A percentile compares a stretch with the other conserved stretches of the same genome.
Conservation (phyloP, 2,329 filamentous ascomycete genomes). For the Zopfia rhizophila region DNA sequence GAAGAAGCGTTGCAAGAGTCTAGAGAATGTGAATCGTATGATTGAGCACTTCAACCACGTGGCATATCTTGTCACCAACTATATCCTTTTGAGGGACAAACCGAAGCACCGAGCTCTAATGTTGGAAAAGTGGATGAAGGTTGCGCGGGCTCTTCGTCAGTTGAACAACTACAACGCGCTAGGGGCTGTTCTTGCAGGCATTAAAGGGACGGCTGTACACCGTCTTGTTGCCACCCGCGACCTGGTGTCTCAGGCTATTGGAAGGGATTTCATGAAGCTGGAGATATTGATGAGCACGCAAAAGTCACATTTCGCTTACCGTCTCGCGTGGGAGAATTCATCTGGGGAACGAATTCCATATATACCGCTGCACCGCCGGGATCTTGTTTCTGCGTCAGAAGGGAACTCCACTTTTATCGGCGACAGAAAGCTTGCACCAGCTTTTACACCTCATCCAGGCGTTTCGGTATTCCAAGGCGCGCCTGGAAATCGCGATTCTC, state of each 20-base stretch:
- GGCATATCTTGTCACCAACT: constrained; percentile 65
- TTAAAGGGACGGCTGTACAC: constrained; percentile 88
- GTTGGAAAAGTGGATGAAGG: constrained; percentile 94
- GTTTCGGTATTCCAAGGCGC: constrained; percentile 45
- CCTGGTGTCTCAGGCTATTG: constrained; percentile 74
- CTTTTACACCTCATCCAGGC: constrained; percentile 46
- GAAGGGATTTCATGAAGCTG: constrained; percentile 87
- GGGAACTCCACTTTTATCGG: constrained; percentile 91
- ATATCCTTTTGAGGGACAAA: constrained; percentile 85
- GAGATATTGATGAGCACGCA: constrained; percentile 93
- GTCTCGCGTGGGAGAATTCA: constrained; percentile 97
- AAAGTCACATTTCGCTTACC: constrained; percentile 93
- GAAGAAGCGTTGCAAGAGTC: constrained; percentile 78
- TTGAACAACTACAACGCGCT: constrained; percentile 98
- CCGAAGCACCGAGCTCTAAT: constrained; percentile 92
- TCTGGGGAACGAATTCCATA: constrained; percentile 91
- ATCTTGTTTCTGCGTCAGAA: constrained; percentile 91
- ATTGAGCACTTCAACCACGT: constrained; percentile 79
- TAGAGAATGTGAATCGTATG: constrained; percentile 93
- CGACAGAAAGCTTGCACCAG: constrained; percentile 41
- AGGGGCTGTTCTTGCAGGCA: constrained; percentile 91
- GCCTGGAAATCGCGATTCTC: constrained; percentile 38
- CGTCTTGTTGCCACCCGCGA: constrained; percentile 82
- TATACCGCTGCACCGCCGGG: constrained; percentile 86
- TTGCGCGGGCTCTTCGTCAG: constrained; percentile 84